These are phyloP conservation scores for Fusarium sp. DNA, from an alignment of 2,329 filamentous ascomycete genomes.

Conservation along the genomic window DNA sequence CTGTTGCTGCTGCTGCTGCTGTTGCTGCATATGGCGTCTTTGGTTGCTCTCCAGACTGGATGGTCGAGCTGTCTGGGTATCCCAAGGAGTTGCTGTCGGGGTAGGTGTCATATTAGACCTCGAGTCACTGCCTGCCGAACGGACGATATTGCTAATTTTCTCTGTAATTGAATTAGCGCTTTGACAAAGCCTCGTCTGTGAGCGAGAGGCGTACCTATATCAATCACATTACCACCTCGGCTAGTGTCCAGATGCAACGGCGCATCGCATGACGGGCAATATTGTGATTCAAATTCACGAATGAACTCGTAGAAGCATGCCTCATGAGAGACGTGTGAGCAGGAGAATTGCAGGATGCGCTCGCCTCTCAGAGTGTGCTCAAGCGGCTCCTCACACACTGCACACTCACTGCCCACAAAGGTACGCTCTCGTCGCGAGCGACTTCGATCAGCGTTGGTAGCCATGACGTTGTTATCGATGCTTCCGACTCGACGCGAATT, in stretches of 20 bases:
- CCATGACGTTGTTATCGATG: constrained; percentile 55
- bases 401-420: constrained; percentile 93
- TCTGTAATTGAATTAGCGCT: constrained; percentile 62
- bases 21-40: constrained; percentile 44
- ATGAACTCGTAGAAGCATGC: constrained; percentile 99
- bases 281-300: constrained; percentile 90
- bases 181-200: constrained; percentile 32
- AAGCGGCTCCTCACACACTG: constrained; percentile 94
- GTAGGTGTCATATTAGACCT: constrained; percentile 61
- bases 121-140: constrained; percentile 73
- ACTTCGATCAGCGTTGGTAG: constrained; percentile 69
- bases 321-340: constrained; percentile 95
- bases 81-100: constrained; percentile 71
- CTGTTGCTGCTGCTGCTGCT: constrained; percentile 31
- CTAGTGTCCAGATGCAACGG: constrained; percentile 91
- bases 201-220: constrained; percentile 70
- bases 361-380: constrained; percentile 95
- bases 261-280: constrained; percentile 92
- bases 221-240: constrained; percentile 88
- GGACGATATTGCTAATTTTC: constrained; percentile 92
- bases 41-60: constrained; percentile 58
- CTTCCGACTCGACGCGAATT: constrained; percentile 49
- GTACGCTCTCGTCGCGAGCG: constrained; percentile 87
- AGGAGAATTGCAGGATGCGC: constrained; percentile 93
- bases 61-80: constrained; percentile 64